These are phyloP conservation scores for Triticum turgidum DNA, from an alignment of 176 grass and related monocot genomes.

Conservation along the genomic window DNA sequence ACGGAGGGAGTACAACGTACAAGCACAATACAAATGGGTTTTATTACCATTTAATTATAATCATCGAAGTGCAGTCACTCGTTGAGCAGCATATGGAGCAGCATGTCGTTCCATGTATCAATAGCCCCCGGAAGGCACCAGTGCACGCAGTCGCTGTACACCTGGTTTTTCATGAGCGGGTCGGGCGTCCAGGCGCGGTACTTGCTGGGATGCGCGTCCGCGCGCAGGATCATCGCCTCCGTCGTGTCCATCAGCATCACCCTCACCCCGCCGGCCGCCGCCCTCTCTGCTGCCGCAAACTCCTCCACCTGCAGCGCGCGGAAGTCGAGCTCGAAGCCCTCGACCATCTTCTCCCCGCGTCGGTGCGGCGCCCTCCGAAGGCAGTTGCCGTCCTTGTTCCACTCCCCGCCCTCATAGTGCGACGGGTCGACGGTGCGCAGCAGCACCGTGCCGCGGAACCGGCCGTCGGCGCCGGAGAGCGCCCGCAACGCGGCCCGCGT, in stretches of 20 bases:
- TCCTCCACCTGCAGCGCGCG: constrained; percentile 17
- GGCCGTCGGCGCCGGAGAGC: neutral
- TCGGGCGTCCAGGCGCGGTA: constrained; percentile 50
- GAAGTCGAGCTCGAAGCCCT: constrained; percentile 31
- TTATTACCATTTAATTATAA: too few species aligned
- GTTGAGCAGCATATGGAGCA: neutral
- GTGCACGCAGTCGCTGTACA: constrained; percentile 75
- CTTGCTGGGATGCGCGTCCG: constrained; percentile 64
- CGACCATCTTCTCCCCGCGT: constrained; percentile 22
- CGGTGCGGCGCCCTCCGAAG: constrained; percentile 36
- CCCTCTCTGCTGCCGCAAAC: constrained; percentile 3
- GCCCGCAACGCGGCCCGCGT: constrained; percentile 35
- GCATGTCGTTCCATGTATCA: constrained; percentile 89
- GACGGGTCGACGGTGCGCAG: neutral
- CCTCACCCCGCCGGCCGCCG: neutral
- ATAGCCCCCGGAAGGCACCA: constrained; percentile 87
- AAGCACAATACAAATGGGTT: too few species aligned
- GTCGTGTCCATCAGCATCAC: constrained; percentile 52
- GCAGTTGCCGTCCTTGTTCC: constrained; percentile 60
- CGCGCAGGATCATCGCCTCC: constrained; percentile 44
- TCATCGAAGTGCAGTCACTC: too few species aligned
- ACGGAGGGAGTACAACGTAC: too few species aligned
- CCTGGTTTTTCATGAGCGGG: neutral
- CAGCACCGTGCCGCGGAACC: too few species aligned
- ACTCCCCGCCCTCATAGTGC: constrained; percentile 66